Percentiles rank a stretch among this genome's conserved stretches.
These are phyloP conservation scores for Phytopythium sindhum DNA, from an alignment of 352 stramenopile genomes.

Conservation along the genomic window DNA sequence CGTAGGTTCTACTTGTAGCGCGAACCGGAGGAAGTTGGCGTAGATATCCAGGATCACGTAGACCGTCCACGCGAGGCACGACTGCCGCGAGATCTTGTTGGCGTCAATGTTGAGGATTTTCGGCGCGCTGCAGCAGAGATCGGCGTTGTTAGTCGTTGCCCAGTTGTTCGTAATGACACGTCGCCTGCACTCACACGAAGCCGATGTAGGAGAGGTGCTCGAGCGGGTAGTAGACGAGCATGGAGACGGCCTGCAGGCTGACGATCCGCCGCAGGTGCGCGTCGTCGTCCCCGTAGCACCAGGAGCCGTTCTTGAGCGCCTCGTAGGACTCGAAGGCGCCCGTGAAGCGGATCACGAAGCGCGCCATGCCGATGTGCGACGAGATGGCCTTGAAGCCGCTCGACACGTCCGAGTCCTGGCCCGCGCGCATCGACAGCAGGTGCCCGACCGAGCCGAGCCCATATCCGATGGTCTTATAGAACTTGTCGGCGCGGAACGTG, in stretches of 20 bases:
- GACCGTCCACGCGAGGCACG: constrained; percentile 66
- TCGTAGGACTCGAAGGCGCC: constrained; percentile 69
- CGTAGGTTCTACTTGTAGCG: background rate
- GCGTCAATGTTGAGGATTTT: constrained; percentile 77
- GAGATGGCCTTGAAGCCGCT: constrained; percentile 59
- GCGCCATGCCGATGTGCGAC: constrained; percentile 72
- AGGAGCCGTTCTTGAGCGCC: constrained; percentile 72
- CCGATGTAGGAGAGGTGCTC: constrained; percentile 82
- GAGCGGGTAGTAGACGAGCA: constrained; percentile 85
- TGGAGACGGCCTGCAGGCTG: constrained; percentile 67
- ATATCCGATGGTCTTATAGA: constrained; percentile 84
- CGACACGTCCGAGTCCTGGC: constrained; percentile 48
- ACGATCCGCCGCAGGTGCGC: constrained; percentile 56
- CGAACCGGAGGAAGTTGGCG: constrained; percentile 67
- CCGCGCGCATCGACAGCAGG: constrained; percentile 43
- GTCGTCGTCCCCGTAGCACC: constrained; percentile 74
- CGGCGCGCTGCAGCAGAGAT: constrained; percentile 39
- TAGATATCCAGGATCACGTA: constrained; percentile 82
- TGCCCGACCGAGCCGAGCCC: constrained; percentile 50
- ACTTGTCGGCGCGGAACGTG: constrained; percentile 71
- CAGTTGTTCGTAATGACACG: too few species aligned
- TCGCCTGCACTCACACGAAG: constrained; percentile 54
- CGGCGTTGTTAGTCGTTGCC: background rate
- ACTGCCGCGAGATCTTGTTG: constrained; percentile 60
- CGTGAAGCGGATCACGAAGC: constrained; percentile 79